Evolutionary conservation across 2,329 filamentous ascomycete species (phyloP).

Genomic region (Aureobasidium sp.): DNA sequence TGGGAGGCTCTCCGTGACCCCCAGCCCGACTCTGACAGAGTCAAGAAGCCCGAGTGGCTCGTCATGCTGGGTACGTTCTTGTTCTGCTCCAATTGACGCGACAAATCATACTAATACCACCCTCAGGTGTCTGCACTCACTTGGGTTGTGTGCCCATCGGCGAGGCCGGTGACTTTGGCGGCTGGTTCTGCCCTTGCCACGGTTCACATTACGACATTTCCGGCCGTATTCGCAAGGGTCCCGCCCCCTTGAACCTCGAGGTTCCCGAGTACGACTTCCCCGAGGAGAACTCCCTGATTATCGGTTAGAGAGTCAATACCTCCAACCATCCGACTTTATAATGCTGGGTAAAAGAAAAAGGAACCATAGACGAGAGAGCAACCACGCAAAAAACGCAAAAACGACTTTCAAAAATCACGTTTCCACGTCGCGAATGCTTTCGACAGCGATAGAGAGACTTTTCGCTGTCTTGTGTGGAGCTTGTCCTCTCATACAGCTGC

Average conservation of each 20-base stretch:
- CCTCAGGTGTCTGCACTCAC: slow-evolving; percentile 90
- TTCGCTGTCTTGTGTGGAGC: not conserved
- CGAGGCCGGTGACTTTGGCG: slow-evolving; percentile 94
- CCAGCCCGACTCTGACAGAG: slow-evolving; percentile 81
- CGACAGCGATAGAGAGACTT: not conserved
- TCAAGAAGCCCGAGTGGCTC: slow-evolving; percentile 97
- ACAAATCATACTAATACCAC: slow-evolving; percentile 22
- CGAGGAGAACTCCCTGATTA: slow-evolving; percentile 77
- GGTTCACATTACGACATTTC: slow-evolving; percentile 99
- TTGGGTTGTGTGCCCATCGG: slow-evolving; percentile 98
- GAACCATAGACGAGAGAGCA: slow-evolving; percentile 3
- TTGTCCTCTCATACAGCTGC: not conserved
- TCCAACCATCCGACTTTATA: not conserved
- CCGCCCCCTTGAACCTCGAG: slow-evolving; percentile 95
- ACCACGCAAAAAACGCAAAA: not conserved
- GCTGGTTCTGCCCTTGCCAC: slow-evolving; percentile 99
- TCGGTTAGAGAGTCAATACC: slow-evolving; percentile 58
- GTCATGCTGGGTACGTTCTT: slow-evolving; percentile 76
- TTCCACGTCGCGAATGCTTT: not conserved
- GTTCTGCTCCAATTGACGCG: not conserved
- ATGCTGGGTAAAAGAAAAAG: slow-evolving; percentile 8
- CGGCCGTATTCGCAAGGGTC: slow-evolving; percentile 93
- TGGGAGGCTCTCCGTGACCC: slow-evolving; percentile 81
- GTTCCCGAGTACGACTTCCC: slow-evolving; percentile 88
- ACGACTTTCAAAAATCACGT: not conserved